A percentile compares a stretch with the other conserved stretches of the same genome.
Evolutionary conservation across 345 rosid genomes (phyloP).

Genomic region (Chamaenerion angustifolium): DNA sequence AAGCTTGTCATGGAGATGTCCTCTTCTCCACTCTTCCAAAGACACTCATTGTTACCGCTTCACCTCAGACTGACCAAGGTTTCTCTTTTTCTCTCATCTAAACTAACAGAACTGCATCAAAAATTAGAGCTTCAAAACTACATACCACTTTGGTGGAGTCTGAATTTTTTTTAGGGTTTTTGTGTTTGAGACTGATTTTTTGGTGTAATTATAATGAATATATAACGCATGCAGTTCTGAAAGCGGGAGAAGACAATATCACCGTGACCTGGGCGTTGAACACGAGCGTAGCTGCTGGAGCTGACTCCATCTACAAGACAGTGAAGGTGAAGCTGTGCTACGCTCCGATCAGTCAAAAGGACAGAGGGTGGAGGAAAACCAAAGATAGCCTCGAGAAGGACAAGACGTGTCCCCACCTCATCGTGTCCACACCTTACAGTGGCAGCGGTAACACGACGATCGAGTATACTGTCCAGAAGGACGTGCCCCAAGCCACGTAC

Average conservation of each 20-base stretch:
- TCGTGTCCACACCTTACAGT: constrained; percentile 25
- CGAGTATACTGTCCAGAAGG: constrained; percentile 33
- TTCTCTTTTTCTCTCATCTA: neutral
- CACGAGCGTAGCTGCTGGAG: constrained; percentile 20
- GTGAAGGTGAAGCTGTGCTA: constrained; percentile 47
- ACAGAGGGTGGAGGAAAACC: constrained; percentile 69
- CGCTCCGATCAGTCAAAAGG: constrained; percentile 58
- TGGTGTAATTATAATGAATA: too few relatives aligned
- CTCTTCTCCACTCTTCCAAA: constrained; percentile 32
- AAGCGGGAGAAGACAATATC: constrained; percentile 42
- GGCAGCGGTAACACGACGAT: neutral
- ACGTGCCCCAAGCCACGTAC: constrained; percentile 51
- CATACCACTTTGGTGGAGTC: too few relatives aligned
- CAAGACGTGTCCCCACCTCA: constrained; percentile 43
- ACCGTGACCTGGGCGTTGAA: constrained; percentile 45
- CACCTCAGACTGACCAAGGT: constrained; percentile 25
- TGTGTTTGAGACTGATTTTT: too few relatives aligned
- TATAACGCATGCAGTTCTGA: too few relatives aligned
- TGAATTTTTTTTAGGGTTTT: too few relatives aligned
- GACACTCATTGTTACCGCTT: constrained; percentile 26
- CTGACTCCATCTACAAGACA: constrained; percentile 31
- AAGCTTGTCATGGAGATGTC: constrained; percentile 11
- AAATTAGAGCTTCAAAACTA: too few relatives aligned
- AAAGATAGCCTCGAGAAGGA: constrained; percentile 36
- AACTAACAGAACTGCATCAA: too few relatives aligned